Conservation (phyloP, 2,329 filamentous ascomycete species). For the Chaetomiaceae sp. region DNA sequence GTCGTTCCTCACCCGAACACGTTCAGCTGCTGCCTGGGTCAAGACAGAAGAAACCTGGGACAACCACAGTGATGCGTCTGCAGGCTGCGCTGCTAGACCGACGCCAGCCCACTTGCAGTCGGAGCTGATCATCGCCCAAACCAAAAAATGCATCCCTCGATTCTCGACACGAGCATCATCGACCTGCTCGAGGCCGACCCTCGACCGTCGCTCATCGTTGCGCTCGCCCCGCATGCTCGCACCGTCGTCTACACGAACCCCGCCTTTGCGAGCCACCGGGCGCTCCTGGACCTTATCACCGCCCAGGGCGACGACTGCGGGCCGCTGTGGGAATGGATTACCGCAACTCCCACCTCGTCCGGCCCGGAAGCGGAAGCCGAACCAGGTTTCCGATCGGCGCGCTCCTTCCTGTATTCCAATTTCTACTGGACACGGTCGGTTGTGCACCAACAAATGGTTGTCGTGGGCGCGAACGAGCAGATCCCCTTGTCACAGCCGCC, state of each 20-base stretch:
- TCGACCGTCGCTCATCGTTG: constrained; percentile 30
- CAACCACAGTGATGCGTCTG: no score
- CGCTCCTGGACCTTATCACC: constrained; percentile 23
- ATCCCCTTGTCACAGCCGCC: constrained; percentile 16
- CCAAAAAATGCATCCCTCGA: constrained; percentile 21
- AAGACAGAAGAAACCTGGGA: no score
- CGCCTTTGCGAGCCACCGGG: constrained; percentile 21
- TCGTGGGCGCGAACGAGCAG: constrained; percentile 32
- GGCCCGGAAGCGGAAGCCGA: not conserved
- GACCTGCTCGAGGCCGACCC: constrained; percentile 36
- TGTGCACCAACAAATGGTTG: constrained; percentile 29
- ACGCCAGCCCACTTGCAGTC: constrained; percentile 3
- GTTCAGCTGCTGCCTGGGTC: no score
- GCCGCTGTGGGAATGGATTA: constrained; percentile 28
- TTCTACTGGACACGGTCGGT: constrained; percentile 30
- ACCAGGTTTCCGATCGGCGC: constrained; percentile 8
- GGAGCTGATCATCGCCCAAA: not conserved
- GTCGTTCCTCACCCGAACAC: no score
- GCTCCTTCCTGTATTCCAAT: constrained; percentile 25
- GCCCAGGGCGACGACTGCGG: constrained; percentile 19
- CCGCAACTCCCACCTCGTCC: constrained; percentile 10
- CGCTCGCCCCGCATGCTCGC: constrained; percentile 21
- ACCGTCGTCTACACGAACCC: constrained; percentile 29
- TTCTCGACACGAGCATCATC: constrained; percentile 28
- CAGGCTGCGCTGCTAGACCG: no score